Evolutionary conservation across 441 rosid genomes (phyloP).

Genomic region (Raphanus hybrid): DNA sequence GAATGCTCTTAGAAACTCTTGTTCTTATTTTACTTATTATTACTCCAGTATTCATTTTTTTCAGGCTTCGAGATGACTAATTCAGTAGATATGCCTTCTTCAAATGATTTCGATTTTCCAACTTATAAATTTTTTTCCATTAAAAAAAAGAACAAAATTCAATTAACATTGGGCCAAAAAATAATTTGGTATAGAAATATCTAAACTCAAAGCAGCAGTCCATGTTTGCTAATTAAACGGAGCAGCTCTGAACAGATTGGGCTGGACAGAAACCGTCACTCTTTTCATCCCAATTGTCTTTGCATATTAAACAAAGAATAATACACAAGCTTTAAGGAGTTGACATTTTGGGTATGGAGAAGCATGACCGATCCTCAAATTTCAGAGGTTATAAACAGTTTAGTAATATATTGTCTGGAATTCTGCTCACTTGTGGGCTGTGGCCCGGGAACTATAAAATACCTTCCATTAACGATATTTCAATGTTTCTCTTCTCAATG

Average conservation of each 20-base stretch:
- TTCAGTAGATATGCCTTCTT: background rate
- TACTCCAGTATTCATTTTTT: background rate
- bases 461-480: conserved; percentile 81
- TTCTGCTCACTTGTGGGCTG: background rate
- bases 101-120: background rate
- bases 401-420: too few relatives aligned
- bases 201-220: background rate
- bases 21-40: background rate
- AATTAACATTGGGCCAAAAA: background rate
- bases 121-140: background rate
- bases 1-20: background rate
- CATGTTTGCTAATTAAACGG: background rate
- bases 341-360: too few relatives aligned
- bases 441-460: conserved; percentile 97
- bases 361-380: too few relatives aligned
- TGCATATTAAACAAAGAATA: background rate
- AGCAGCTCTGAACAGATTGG: background rate
- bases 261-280: background rate
- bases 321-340: too few relatives aligned
- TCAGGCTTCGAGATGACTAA: background rate
- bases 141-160: background rate
- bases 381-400: too few relatives aligned
- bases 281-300: background rate
- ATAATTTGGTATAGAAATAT: background rate
- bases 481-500: conserved; percentile 69